Base-by-base conservation (phyloP, 1,284 basidiomycete species). In the Gymnopus androsaceus region DNA sequence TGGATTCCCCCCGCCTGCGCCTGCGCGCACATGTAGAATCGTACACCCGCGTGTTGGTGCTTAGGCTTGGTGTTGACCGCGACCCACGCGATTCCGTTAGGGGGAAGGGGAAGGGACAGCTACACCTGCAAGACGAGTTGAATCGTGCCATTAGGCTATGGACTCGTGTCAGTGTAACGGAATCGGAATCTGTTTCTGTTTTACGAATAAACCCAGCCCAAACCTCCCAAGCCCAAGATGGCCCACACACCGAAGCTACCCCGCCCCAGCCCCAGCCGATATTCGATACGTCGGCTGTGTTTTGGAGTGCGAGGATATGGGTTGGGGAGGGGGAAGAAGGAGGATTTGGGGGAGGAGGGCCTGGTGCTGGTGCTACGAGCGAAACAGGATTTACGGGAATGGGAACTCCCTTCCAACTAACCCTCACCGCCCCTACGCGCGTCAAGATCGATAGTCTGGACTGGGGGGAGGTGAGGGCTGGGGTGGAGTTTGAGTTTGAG, bases 371-470 rank as follows among this genome's bases (percentile, higher is more conserved):
- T 2, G 38, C 19, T 4, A 21, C 9, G 25, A 14, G 11, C 21
- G n/a, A n/a, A 27, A 42, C 21, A 15, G 36, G 21, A 27, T 6
- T 9, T 25, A 15, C 3, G 80, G 78, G n/a, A 79, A 85, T n/a
- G 51, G 64, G 72, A 6, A 81, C 81, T 0, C 80, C 88, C 0
- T 95, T 92, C 70, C 93, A 95, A 65, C 62, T 95, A 3, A 75
- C 76, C 11, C 66, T 93, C 17, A 72, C 77, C 5, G 78, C 85
- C 0, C 80, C 84, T 0, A 59, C 66, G 0, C 60, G 71, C 17
- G 69, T 79, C 3, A 66, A 75, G 0, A 73, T 88, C 14, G 41
- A 42, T 45, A 38, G 30, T 5, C 3, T 30, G n/a, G 30, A 15
- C 11, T 53, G 40, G 40, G 38, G 59, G 61, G 6, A 47, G 31